These are phyloP conservation scores for Geum urbanum DNA, from an alignment of 306 rosid species.

Conservation along the genomic window DNA sequence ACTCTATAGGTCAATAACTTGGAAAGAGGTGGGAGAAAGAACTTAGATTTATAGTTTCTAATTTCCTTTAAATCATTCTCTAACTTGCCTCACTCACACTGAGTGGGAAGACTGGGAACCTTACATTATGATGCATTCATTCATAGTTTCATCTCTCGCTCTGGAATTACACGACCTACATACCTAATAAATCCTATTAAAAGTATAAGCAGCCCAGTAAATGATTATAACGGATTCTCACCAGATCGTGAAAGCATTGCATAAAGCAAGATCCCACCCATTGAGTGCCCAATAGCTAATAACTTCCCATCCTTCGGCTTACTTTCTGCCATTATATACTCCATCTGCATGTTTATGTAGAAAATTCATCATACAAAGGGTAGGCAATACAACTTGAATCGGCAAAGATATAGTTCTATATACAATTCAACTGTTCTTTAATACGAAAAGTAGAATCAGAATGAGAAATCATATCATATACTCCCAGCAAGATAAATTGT, in stretches of 20 bases:
- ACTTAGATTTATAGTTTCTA: not conserved
- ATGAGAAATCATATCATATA: slow-evolving; percentile 21
- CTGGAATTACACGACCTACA: not conserved
- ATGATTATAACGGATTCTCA: slow-evolving; percentile 27
- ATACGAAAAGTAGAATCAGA: slow-evolving; percentile 16
- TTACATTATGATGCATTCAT: not conserved
- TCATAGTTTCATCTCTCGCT: not conserved
- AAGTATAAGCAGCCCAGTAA: no score
- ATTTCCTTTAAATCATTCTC: not conserved
- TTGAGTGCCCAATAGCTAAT: slow-evolving; percentile 97
- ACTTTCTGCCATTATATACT: slow-evolving; percentile 69
- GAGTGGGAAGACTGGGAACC: not conserved
- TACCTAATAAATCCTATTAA: not conserved
- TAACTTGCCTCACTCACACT: not conserved
- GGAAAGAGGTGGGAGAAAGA: not conserved
- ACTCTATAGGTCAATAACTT: not conserved
- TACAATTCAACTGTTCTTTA: slow-evolving; percentile 1
- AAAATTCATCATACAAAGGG: slow-evolving; percentile 25
- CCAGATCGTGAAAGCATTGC: slow-evolving; percentile 80
- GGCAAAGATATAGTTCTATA: slow-evolving; percentile 2
- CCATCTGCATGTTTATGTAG: slow-evolving; percentile 51
- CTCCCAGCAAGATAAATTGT: slow-evolving; percentile 57
- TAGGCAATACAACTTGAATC: not conserved
- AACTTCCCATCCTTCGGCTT: slow-evolving; percentile 87
- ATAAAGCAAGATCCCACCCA: slow-evolving; percentile 97